These are phyloP conservation scores for Exophiala xenobiotica DNA, from an alignment of 2,329 filamentous ascomycete genomes.

Conservation along the genomic window DNA sequence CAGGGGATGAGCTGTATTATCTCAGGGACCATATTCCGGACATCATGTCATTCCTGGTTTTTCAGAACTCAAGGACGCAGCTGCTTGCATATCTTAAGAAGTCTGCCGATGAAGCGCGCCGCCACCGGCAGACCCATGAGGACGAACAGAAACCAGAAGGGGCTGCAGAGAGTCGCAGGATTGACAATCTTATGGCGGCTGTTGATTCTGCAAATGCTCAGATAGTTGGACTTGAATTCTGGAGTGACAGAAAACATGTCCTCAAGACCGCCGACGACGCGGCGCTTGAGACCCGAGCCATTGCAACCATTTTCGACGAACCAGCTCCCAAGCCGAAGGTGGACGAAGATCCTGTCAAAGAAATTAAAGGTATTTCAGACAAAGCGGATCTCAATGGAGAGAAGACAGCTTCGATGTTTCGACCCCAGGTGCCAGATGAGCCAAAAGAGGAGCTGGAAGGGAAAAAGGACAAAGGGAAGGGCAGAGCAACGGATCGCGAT, in stretches of 20 bases:
- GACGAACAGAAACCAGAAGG: conserved; percentile 43
- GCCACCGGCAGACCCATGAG: conserved; percentile 51
- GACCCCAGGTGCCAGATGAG: neutral
- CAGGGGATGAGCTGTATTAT: conserved; percentile 71
- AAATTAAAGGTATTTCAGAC: conserved; percentile 65
- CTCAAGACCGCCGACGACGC: conserved; percentile 27
- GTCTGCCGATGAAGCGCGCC: conserved; percentile 57
- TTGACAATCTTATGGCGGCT: conserved; percentile 70
- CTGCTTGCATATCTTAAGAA: conserved; percentile 69
- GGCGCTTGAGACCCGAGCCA: conserved; percentile 18
- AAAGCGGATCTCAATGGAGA: conserved; percentile 41
- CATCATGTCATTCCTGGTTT: conserved; percentile 83
- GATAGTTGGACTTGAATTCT: conserved; percentile 78
- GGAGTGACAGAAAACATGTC: conserved; percentile 64
- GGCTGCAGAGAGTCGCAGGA: conserved; percentile 50
- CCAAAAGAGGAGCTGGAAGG: conserved; percentile 11
- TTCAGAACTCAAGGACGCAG: conserved; percentile 79
- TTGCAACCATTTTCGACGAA: conserved; percentile 24
- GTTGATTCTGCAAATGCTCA: conserved; percentile 76
- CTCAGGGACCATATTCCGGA: conserved; percentile 76
- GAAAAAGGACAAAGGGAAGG: conserved; percentile 19
- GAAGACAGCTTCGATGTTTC: conserved; percentile 8
- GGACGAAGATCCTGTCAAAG: conserved; percentile 29
- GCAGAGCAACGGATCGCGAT: conserved; percentile 19
- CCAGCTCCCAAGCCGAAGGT: conserved; percentile 14